Evolutionary conservation across 2,329 filamentous ascomycete genomes (phyloP), one percentile per base, ranked within the genome.

Genomic region (Fusarium incarnatum): DNA sequence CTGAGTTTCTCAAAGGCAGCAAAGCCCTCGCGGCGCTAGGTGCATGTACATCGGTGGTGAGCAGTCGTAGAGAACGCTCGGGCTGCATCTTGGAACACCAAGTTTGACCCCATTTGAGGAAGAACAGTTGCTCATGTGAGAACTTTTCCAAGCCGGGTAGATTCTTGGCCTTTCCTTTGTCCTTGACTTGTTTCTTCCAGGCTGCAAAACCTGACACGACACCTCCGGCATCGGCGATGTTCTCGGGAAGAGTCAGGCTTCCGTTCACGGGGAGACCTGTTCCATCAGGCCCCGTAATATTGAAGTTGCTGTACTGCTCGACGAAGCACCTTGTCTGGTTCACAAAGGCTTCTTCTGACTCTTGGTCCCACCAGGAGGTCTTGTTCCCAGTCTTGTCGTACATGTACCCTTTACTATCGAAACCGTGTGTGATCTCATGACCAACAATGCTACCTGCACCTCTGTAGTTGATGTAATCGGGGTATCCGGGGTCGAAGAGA

Each of bases 171-270:
- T 86, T 82, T 2, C 69, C 63, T n/a, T 82, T 83, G 40, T 84
- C 79, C 4, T 81, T 77, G 32, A 87, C 85, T 13, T 85, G 84
- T 67, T 85, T 86, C 76, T 89, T 86, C 90, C 91, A 93, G 1
- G 90, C 89, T 25, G 85, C 81, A 75, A 87, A 92, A 1, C 89
- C 83, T 0, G 89, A 87, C 10, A 85, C 83, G 0, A 93, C 76
- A 16, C 91, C 91, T 18, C 90, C 90, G 1, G 90, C 88, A 76
- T 93, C 91, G 3, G 90, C 90, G 73, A 93, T 90, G 74, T 92
- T 92, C 79, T 93, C 91, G 22, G 87, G 88, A 3, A 92, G 80
- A 0, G 90, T 92, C 16, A 88, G 81, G 25, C 81, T 81, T 12
- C 90, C 91, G 62, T 91, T 89, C 58, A 92, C 86, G 64, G 89